Conservation (phyloP, 768 basidiomycete species). For the Lactarius hengduanensis region DNA sequence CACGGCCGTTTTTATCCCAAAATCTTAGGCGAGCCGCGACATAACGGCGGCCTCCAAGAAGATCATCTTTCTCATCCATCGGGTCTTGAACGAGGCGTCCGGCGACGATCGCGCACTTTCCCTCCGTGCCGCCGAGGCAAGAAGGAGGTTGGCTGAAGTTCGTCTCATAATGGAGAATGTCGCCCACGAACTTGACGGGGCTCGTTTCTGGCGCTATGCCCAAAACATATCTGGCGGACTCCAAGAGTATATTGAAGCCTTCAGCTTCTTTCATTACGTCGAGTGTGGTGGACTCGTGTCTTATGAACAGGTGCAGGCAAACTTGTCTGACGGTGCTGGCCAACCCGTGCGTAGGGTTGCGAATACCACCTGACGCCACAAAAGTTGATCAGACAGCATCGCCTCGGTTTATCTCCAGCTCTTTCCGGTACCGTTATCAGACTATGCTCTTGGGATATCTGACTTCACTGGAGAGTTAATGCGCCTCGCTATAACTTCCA, state of each 20-base stretch:
- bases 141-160: constrained; percentile 65
- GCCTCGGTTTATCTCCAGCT: constrained; percentile 48
- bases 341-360: constrained; percentile 18
- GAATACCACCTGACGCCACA: not conserved
- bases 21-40: constrained; percentile 70
- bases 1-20: constrained; percentile 11
- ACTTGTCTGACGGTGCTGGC: constrained; percentile 60
- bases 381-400: constrained; percentile 2
- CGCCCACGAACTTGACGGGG: constrained; percentile 58
- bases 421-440: constrained; percentile 71
- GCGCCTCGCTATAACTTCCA: constrained; percentile 88
- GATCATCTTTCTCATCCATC: constrained; percentile 89
- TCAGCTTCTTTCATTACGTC: constrained; percentile 86
- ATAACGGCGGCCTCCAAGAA: constrained; percentile 91
- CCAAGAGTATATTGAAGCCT: constrained; percentile 95
- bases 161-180: constrained; percentile 61
- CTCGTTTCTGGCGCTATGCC: constrained; percentile 77
- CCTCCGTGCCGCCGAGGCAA: constrained; percentile 49
- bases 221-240: constrained; percentile 74
- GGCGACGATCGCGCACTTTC: constrained; percentile 38
- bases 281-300: constrained; percentile 66
- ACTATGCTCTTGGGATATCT: constrained; percentile 89
- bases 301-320: constrained; percentile 61
- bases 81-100: constrained; percentile 51
- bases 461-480: constrained; percentile 97